Percentiles rank a stretch among this genome's conserved stretches.
These are phyloP conservation scores for Mrakia frigida DNA, from an alignment of 768 basidiomycete genomes.

Conservation along the genomic window DNA sequence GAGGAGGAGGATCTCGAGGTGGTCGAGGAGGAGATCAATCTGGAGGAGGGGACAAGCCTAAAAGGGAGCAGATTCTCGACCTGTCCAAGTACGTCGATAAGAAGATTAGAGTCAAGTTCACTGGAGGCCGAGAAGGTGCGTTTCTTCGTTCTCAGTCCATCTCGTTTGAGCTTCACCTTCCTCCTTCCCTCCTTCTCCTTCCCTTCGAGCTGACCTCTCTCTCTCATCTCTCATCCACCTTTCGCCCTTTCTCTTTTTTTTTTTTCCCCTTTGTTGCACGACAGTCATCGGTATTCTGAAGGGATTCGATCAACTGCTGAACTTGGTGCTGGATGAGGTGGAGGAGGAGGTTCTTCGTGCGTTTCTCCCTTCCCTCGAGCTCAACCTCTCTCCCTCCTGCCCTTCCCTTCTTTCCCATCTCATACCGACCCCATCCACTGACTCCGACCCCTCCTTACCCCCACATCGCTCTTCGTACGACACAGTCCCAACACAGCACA, in stretches of 20 bases:
- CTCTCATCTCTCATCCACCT: neutral
- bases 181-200: neutral
- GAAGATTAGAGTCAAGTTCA: constrained; percentile 90
- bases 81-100: constrained; percentile 90
- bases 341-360: constrained; percentile 71
- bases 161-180: neutral
- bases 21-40: constrained; percentile 51
- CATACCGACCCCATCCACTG: too few species aligned
- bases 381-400: neutral
- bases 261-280: neutral
- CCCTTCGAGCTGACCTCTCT: neutral
- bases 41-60: constrained; percentile 62
- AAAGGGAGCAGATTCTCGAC: constrained; percentile 90
- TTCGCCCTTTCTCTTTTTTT: neutral
- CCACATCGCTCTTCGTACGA: neutral
- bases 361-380: constrained; percentile 31
- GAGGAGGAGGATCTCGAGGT: constrained; percentile 40
- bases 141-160: constrained; percentile 12
- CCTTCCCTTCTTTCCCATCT: neutral
- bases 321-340: constrained; percentile 94
- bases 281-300: constrained; percentile 86
- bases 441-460: neutral
- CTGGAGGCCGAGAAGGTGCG: constrained; percentile 91
- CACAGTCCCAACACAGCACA: constrained; percentile 36
- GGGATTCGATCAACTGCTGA: constrained; percentile 92